Evolutionary conservation across 1,139 yeast genomes (phyloP), one percentile per base, ranked within the genome.

Genomic region (Geotrichum phurueaensis): DNA sequence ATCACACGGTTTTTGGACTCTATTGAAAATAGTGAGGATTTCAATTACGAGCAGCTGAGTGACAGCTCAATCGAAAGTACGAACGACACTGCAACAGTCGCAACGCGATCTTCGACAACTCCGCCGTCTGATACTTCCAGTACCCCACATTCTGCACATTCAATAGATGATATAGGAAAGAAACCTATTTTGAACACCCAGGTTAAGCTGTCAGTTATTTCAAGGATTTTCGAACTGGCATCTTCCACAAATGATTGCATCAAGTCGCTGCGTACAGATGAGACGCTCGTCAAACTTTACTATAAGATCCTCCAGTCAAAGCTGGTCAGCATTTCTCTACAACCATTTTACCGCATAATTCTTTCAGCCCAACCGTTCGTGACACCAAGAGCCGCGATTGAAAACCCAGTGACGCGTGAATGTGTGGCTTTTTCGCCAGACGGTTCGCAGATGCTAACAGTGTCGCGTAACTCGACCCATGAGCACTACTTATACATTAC

Each of bases 351-450:
- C 50, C 54, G 59, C 10, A 54, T 59, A 9, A 53, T 57, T 15
- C 29, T 57, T 5, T 36, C 57, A 5, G 52, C 54, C 22, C 51
- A 49, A 36, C 51, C 53, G 4, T 57, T 53, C 15, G 31, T 51
- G 31, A 51, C 57, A 2, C 47, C 47, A 39, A 39, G n/a, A n/a
- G n/a, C n/a, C 22, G 22, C 47, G 22, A 39, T 50, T n/a, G 53
- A 50, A 5, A 15, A 52, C 36, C 50, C 36, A 22, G 25, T 36
- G 13, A n/a, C 47, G 27, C 12, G 57, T 27, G 64, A 62, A 57
- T 59, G 59, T 31, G 49, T 55, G n/a, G 22, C 57, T 15, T 47
- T 55, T 22, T 62, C 64, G 7, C 57, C 61, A 1, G 64, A 62
- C 20, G 62, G 64, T n/a, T 43, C 49, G 3, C 56, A 55, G 18